Evolutionary conservation across 306 rosid species (phyloP), one percentile per base, ranked within the genome.

Genomic region (Prosopis cineraria): DNA sequence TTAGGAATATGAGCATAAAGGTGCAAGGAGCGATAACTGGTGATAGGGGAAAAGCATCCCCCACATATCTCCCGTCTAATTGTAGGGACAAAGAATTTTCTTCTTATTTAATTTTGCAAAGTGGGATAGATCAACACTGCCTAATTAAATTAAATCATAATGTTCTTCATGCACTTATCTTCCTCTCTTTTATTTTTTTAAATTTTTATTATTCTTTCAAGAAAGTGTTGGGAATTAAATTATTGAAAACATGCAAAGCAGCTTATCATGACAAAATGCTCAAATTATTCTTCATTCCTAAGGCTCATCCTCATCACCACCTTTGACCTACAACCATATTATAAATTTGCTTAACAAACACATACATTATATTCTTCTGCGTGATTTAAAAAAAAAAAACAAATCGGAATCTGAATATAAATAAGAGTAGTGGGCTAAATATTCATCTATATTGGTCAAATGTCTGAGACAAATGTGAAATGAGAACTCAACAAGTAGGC

Each of bases 71-170:
- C 80, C 79, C 65, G 67, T 81, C 83, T 83, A 78, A 86, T 81
- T 85, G 65, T 5, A 82, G 85, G 70, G 84, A 78, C 84, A 69
- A 56, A 82, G 73, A 81, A 79, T 84, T 85, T 83, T 72, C 79
- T 82, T 84, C 72, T 68, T 71, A 68, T 80, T 70, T 65, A 20
- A 83, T 75, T 85, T 72, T 86, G 84, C 79, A 34, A 17, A 85
- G 78, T 41, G 65, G 72, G 72, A 83, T 52, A 44, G 63, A 25
- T 53, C n/a, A 48, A 80, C 62, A 64, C 71, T 6, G 1, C 7
- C n/a, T 74, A 43, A 44, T 48, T 80, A 56, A 44, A 40, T 16
- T 73, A 73, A 63, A 72, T 39, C 20, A 44, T 43, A 39, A 31
- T 4, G 19, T 12, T 30, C 14, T 40, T 3, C 27, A 43, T 59